Evolutionary conservation across 106 monocot genomes (phyloP).

Genomic region (Platanthera zijinensis): DNA sequence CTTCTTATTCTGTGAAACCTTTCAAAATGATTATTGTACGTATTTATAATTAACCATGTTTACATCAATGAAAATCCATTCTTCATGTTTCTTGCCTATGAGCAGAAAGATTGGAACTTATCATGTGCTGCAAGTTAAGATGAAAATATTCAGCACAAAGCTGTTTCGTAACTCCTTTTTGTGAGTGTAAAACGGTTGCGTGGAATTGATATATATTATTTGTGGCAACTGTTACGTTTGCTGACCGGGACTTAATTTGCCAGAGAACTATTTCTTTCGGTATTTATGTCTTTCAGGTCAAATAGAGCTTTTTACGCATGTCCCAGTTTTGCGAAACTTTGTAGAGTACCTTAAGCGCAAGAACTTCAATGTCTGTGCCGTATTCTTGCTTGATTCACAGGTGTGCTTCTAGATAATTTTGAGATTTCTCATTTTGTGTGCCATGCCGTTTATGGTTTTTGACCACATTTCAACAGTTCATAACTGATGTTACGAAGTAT

Average conservation of each 20-base stretch:
- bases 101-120: not conserved
- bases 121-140: not conserved
- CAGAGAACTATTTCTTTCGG: not conserved
- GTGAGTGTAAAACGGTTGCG: not conserved
- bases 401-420: constrained; percentile 18
- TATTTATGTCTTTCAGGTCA: constrained; percentile 51
- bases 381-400: constrained; percentile 93
- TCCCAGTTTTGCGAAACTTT: constrained; percentile 86
- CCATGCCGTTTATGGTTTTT: constrained; percentile 1
- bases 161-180: not conserved
- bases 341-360: constrained; percentile 71
- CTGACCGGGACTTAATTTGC: not conserved
- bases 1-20: not conserved
- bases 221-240: not conserved
- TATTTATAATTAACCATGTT: not conserved
- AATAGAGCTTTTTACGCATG: constrained; percentile 89
- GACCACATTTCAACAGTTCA: constrained; percentile 38
- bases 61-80: not conserved
- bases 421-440: not conserved
- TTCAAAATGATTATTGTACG: not conserved
- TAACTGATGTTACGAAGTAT: constrained; percentile 90
- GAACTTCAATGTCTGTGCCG: constrained; percentile 83
- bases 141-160: not conserved
- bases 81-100: not conserved
- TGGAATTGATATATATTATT: not conserved